Evolutionary conservation across 108 stramenopile genomes (phyloP), one percentile per base, ranked within the genome.

Genomic region (Aurantiochytrium sp.): DNA sequence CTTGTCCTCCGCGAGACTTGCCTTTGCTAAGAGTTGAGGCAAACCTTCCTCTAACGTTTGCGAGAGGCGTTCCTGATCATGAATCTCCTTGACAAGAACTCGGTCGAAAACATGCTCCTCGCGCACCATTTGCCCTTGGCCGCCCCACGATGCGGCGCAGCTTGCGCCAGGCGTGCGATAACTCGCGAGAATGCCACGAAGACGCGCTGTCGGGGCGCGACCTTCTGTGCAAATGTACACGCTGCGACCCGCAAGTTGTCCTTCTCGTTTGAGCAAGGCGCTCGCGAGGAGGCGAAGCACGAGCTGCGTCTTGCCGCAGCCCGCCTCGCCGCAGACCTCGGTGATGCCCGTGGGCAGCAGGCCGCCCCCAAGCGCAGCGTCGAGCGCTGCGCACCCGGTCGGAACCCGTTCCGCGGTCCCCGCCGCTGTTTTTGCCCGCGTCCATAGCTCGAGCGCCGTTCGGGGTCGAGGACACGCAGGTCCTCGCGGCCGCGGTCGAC

Each of bases 221-320:
- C 76, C 76, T 23, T 83, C 76, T 6, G 76, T 83, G 51, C 76
- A 83, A 12, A 83, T 47, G 51, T 83, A 83, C 18, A 83, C 76
- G 18, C 18, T 83, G 51, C 51, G 49, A 12, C 18, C 76, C n/a
- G 51, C 45, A 0, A 35, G 43, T 12, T 6, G 21, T 14, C 42
- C 64, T 8, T 8, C 6, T 8, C 64, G 25, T 14, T 28, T 10
- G 64, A 69, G 64, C 64, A 69, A 12, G 10, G 64, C 64, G 45
- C 19, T 53, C 51, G 45, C 76, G 19, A 83, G 51, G 49, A 83
- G 25, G n/a, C 51, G 76, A 8, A 83, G 28, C 6, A 83, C 76
- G n/a, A 83, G 51, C 51, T 83, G 76, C 45, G 76, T 83, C 28
- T 83, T 83, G 51, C 76, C 76, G 25, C 49, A 47, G 10, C 76